These are phyloP conservation scores for Gracilaria gracilis DNA, from an alignment of 23 red algal genomes.

Conservation along the genomic window DNA sequence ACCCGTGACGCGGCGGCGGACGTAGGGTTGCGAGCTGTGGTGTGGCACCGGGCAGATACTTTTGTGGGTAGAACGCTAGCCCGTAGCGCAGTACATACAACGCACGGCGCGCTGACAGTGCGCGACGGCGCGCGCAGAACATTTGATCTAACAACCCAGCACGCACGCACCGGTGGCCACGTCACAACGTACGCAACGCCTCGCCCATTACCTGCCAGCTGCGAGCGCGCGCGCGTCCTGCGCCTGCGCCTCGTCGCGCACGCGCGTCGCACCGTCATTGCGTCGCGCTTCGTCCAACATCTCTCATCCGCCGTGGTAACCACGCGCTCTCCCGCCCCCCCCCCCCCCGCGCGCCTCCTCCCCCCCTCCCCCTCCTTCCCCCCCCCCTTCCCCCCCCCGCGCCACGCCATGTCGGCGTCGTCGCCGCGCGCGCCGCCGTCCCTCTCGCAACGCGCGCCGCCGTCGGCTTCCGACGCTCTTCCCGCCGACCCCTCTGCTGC, in stretches of 20 bases:
- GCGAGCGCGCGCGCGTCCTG: not conserved
- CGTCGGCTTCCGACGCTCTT: not conserved
- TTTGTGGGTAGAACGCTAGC: too few relatives aligned
- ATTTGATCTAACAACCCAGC: not conserved
- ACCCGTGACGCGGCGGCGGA: too few relatives aligned
- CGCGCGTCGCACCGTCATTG: not conserved
- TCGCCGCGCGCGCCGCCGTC: not conserved
- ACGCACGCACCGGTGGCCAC: not conserved
- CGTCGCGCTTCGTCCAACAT: too few relatives aligned
- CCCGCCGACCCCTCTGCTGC: not conserved
- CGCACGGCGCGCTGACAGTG: too few relatives aligned
- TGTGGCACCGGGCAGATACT: too few relatives aligned
- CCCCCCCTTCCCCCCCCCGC: not conserved
- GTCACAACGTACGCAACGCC: conserved; percentile 24
- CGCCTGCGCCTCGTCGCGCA: not conserved
- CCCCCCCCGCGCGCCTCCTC: conserved; percentile 1
- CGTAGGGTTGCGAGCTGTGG: too few relatives aligned
- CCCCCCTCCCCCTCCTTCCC: conserved; percentile 9
- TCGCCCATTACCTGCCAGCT: not conserved
- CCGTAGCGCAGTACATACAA: too few relatives aligned
- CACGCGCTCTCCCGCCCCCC: not conserved
- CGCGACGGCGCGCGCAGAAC: too few relatives aligned
- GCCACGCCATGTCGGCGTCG: not conserved
- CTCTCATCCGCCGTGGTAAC: not conserved
- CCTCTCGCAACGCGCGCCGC: not conserved